A percentile compares a stretch with the other conserved stretches of the same genome.
phyloP scores from a whole-genome alignment of 2,329 filamentous ascomycete species.

The Botrytis tulipae region DNA sequence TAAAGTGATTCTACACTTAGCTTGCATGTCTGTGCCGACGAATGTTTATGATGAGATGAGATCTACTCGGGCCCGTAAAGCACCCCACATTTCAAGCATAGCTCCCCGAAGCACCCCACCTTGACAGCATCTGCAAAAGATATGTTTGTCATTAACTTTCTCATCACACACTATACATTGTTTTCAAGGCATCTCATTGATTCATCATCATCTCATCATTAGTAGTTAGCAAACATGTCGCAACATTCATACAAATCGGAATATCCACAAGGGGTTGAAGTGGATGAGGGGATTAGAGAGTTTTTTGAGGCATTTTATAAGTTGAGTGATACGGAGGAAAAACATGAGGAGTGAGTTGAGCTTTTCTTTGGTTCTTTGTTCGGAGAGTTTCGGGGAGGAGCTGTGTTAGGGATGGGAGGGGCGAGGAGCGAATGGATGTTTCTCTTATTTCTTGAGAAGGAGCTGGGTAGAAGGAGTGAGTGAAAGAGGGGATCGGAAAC shows the following conservation, averaged over 20 bases:
- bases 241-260: not conserved
- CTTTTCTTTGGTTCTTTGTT: slow-evolving; percentile 31
- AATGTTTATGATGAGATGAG: not conserved
- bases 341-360: slow-evolving; percentile 45
- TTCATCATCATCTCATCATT: not conserved
- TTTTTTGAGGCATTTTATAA: slow-evolving; percentile 72
- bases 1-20: not conserved
- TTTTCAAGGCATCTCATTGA: not conserved
- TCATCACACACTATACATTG: not conserved
- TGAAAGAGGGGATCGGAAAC: not conserved
- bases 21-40: not conserved
- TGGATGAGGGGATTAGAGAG: slow-evolving; percentile 59
- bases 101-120: not conserved
- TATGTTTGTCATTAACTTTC: not conserved
- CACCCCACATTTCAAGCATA: not conserved
- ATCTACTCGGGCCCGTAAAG: not conserved
- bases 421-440: not conserved
- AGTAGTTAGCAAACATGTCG: not conserved
- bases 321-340: slow-evolving; percentile 45
- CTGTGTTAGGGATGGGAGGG: not conserved
- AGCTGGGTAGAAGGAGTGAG: not conserved
- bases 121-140: not conserved
- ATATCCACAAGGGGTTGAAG: not conserved
- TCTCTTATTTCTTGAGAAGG: not conserved
- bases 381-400: not conserved